Evolutionary conservation across 495 filamentous ascomycete species (phyloP).

Genomic region (Tuber microsphaerosporum): DNA sequence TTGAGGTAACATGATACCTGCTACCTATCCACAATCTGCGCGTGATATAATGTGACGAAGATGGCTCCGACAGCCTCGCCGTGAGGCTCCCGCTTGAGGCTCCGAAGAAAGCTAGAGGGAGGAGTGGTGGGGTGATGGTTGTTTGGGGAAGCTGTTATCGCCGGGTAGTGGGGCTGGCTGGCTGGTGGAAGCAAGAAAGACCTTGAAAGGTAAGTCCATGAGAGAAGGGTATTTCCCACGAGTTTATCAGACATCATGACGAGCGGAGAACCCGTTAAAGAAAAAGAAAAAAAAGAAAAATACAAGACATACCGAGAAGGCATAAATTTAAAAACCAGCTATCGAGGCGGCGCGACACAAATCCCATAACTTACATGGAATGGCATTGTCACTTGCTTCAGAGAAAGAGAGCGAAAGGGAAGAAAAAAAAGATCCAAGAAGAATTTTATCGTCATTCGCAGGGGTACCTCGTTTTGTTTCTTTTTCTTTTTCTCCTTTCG

Average conservation of each 20-base stretch:
- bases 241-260: neutral
- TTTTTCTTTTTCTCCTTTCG: neutral
- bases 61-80: neutral
- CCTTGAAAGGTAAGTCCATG: neutral
- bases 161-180: neutral
- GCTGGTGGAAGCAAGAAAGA: neutral
- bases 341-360: neutral
- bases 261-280: neutral
- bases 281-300: neutral
- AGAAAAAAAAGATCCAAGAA: neutral
- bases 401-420: neutral
- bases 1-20: neutral
- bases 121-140: neutral
- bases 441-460: neutral
- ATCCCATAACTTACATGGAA: neutral
- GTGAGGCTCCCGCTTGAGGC: neutral
- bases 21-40: neutral
- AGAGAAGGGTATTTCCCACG: neutral
- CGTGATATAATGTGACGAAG: conserved; percentile 1
- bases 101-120: neutral
- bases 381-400: neutral
- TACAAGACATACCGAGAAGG: neutral
- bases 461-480: neutral
- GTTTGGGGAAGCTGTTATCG: neutral
- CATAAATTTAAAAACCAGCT: neutral